Evolutionary conservation across 1,139 yeast genomes (phyloP).

Genomic region (Pichia sp.): DNA sequence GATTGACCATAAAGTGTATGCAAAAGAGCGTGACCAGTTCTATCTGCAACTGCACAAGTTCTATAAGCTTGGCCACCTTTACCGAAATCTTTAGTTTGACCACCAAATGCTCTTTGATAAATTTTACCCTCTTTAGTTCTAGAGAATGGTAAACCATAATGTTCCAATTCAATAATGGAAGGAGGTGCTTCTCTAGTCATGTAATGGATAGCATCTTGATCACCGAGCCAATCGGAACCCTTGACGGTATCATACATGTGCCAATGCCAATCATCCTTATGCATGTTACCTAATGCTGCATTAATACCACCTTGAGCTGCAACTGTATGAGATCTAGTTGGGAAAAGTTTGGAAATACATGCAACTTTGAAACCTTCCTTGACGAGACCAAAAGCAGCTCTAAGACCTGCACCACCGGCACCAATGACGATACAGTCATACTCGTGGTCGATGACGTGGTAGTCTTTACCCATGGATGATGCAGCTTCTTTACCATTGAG

Average conservation of each 20-base stretch:
- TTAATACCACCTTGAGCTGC: constrained; percentile 99
- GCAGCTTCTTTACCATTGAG: constrained; percentile 49
- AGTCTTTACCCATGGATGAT: constrained; percentile 59
- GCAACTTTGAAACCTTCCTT: constrained; percentile 98
- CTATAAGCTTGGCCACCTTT: constrained; percentile 99
- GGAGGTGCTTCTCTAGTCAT: constrained; percentile 98
- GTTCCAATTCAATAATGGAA: constrained; percentile 94
- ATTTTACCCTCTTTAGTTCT: constrained; percentile 96
- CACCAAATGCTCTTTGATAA: constrained; percentile 99
- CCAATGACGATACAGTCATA: constrained; percentile 98
- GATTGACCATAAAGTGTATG: constrained; percentile 97
- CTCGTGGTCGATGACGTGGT: constrained; percentile 93
- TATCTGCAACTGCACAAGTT: constrained; percentile 98
- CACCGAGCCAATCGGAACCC: constrained; percentile 99
- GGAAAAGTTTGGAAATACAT: constrained; percentile 93
- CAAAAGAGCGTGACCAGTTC: constrained; percentile 96
- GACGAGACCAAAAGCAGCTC: constrained; percentile 98
- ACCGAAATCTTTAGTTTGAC: constrained; percentile 92
- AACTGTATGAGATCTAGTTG: constrained; percentile 97
- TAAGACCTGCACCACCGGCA: constrained; percentile 98
- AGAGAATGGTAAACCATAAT: constrained; percentile 97
- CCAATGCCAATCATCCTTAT: constrained; percentile 98
- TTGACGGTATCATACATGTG: constrained; percentile 99
- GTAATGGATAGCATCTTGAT: constrained; percentile 98
- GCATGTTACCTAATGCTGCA: constrained; percentile 98